Evolutionary conservation across 202 grass and related monocot genomes (phyloP).

Genomic region (Brachypodium distachyon): DNA sequence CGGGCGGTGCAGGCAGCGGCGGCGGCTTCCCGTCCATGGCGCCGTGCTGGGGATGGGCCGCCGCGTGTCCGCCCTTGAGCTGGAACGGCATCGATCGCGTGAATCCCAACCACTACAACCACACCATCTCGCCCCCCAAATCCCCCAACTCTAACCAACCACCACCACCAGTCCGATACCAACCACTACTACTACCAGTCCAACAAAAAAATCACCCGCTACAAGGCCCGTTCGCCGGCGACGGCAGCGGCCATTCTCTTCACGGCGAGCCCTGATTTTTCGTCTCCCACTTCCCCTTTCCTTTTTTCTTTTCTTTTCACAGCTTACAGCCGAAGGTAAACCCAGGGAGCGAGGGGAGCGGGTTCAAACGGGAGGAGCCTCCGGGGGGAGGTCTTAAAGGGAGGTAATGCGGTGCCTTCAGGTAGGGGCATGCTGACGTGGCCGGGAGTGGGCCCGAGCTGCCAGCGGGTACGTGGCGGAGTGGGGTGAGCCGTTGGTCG

Average conservation of each 20-base stretch:
- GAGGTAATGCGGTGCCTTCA: not conserved
- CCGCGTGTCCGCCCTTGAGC: constrained; percentile 39
- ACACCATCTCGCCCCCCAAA: constrained; percentile 17
- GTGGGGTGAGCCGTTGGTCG: constrained; percentile 14
- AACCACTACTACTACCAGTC: constrained; percentile 9
- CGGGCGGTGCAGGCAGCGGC: not conserved
- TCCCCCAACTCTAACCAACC: constrained; percentile 30
- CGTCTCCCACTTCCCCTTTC: not conserved
- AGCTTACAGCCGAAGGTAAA: not conserved
- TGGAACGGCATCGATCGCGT: constrained; percentile 87
- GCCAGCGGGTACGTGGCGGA: constrained; percentile 25
- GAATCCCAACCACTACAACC: constrained; percentile 31
- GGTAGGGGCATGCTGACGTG: not conserved
- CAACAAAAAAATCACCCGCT: not conserved
- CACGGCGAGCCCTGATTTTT: not conserved
- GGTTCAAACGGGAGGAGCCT: not conserved
- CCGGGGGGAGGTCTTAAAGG: not conserved
- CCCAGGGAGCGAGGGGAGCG: constrained; percentile 2
- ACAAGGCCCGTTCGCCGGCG: constrained; percentile 4
- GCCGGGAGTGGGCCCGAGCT: not conserved
- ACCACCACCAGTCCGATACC: not conserved
- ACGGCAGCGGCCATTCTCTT: not conserved
- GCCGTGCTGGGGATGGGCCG: constrained; percentile 44
- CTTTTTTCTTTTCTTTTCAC: not conserved
- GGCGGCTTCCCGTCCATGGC: constrained; percentile 41